These are phyloP conservation scores for Hypoxylon perforatum DNA, from an alignment of 495 filamentous ascomycete genomes.

Conservation along the genomic window DNA sequence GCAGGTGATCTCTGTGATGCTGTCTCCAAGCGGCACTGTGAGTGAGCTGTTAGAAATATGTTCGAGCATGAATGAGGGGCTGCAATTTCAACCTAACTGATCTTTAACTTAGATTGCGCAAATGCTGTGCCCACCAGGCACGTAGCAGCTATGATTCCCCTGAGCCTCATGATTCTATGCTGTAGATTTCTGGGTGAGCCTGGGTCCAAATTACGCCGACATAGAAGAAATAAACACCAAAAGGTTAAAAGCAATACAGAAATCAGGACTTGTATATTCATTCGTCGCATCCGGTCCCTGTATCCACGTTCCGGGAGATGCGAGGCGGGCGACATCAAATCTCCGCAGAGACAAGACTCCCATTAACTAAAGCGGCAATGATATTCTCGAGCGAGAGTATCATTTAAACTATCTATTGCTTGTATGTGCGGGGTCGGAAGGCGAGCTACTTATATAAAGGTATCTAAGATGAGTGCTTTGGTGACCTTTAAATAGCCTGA, in stretches of 20 bases:
- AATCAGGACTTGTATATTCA: too few species aligned
- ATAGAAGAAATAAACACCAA: too few species aligned
- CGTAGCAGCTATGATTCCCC: neutral
- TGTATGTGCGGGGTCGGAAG: conserved; percentile 12
- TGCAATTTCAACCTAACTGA: conserved; percentile 19
- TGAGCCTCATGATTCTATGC: conserved; percentile 27
- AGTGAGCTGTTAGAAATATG: neutral
- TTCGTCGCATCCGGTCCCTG: too few species aligned
- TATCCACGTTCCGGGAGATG: neutral
- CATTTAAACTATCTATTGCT: neutral
- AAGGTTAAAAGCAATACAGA: too few species aligned
- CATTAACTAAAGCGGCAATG: conserved; percentile 24
- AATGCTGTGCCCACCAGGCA: conserved; percentile 3
- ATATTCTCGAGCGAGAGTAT: conserved; percentile 9
- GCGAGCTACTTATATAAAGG: conserved; percentile 11
- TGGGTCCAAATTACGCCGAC: too few species aligned
- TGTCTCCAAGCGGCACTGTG: conserved; percentile 55
- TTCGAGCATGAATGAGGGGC: neutral
- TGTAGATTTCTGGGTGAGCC: too few species aligned
- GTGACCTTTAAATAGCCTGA: conserved; percentile 35
- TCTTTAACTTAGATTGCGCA: conserved; percentile 27
- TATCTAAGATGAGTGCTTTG: neutral
- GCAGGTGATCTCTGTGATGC: conserved; percentile 57
- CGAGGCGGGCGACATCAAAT: conserved; percentile 1
- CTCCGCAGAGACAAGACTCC: neutral